Base-by-base conservation (phyloP, 306 rosid genomes). In the Corylus avellana region DNA sequence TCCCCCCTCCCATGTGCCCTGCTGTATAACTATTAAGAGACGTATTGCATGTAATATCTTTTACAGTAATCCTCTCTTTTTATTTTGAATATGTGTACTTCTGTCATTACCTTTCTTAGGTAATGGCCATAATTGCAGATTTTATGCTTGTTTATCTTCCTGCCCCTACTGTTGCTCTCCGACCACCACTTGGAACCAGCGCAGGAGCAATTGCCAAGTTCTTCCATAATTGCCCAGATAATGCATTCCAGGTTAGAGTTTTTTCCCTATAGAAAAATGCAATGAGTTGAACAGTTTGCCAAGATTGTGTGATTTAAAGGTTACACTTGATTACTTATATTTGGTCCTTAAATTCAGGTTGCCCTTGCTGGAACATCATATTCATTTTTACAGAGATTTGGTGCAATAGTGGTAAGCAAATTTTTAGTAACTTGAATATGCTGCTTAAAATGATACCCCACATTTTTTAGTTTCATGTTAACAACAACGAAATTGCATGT, bases 121-220 rank as follows among this genome's bases (percentile, higher is more conserved):
- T 86, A 80, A 94, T 94, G 98, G 98, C 98, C 81, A 80, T 94
- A 77, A 69, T 90, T 77, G 98, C 97, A 77, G 98, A 94, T 90
- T 94, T 94, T 90, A 94, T 92, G 98, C 87, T 94, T 81, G 97
- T 92, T 77, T 95, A 87, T 87, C 93, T 92, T 70, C 93, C 88
- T 70, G 98, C 98, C 16, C 98, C 98, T 32, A 92, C 98, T 27
- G 92, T 95, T 37, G 82, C 98, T 14, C 97, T 95, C 76, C 83
- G 90, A 73, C 79, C 92, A 3, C 91, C 99, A 42, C 92, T 93
- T 37, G 89, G 86, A 53, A 70, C 83, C 77, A 86, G 72, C 59
- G 96, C 98, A 5, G 98, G 99, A 61, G 77, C 84, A 37, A 70
- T 95, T 80, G 81, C 96, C 48, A 95, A 90, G 87, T 88, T 93